A percentile compares a stretch with the other conserved stretches of the same genome.
phyloP scores from a whole-genome alignment of 176 grass and related monocot genomes.

The Hyparrhenia diplandra region DNA sequence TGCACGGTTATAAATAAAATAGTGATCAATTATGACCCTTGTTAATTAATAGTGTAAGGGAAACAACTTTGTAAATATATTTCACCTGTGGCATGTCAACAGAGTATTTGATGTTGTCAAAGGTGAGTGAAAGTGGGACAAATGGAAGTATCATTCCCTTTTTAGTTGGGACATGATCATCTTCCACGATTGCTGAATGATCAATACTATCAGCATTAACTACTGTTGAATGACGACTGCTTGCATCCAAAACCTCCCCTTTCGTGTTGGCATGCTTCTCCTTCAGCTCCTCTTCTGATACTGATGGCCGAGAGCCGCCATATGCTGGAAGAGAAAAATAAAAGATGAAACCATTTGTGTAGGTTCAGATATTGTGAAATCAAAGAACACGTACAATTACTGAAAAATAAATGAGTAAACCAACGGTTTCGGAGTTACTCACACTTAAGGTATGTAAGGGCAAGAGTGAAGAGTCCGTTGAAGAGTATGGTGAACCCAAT shows the following conservation, averaged over 20 bases:
- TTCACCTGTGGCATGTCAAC: conserved; percentile 51
- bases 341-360: not conserved
- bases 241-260: not conserved
- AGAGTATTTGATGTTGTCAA: not conserved
- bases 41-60: not conserved
- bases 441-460: not conserved
- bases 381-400: not conserved
- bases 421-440: not conserved
- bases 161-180: too few relatives aligned
- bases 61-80: not conserved
- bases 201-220: not conserved
- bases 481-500: not conserved
- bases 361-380: not conserved
- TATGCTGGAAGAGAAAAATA: not conserved
- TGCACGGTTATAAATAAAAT: not conserved
- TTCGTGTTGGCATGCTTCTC: too few relatives aligned
- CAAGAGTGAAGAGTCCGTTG: not conserved
- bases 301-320: not conserved
- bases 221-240: not conserved
- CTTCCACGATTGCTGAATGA: not conserved
- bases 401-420: not conserved
- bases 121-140: not conserved
- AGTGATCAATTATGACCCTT: not conserved
- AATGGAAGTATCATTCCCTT: not conserved
- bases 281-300: not conserved